These are phyloP conservation scores for Yamadazyma songkhlaensis DNA, from an alignment of 1,139 yeast genomes.

Conservation along the genomic window DNA sequence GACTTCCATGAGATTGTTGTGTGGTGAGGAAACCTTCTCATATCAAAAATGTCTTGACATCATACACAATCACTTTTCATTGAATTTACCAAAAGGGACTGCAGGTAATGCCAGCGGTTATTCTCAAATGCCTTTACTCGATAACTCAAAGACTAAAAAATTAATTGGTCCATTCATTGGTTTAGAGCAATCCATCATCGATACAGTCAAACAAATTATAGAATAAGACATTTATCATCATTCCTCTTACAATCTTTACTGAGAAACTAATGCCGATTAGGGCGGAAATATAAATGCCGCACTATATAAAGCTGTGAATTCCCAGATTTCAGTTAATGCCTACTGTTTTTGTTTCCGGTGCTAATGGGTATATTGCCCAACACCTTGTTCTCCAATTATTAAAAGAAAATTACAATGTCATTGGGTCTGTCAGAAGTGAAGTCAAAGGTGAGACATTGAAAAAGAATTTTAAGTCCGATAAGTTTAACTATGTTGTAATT, in stretches of 20 bases:
- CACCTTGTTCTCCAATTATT: slow-evolving; percentile 24
- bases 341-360: slow-evolving; percentile 34
- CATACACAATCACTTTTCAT: slow-evolving; percentile 14
- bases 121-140: slow-evolving; percentile 10
- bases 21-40: slow-evolving; percentile 13
- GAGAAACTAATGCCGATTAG: too few species aligned
- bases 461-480: slow-evolving; percentile 24
- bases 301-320: too few species aligned
- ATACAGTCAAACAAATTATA: slow-evolving; percentile 38
- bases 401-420: slow-evolving; percentile 44
- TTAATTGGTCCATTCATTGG: slow-evolving; percentile 32
- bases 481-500: slow-evolving; percentile 46
- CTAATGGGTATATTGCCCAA: slow-evolving; percentile 36
- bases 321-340: too few species aligned
- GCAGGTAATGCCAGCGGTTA: slow-evolving; percentile 15
- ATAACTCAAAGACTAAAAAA: slow-evolving; percentile 24
- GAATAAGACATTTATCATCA: too few species aligned
- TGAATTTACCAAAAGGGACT: slow-evolving; percentile 32
- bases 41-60: slow-evolving; percentile 16
- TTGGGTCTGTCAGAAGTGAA: slow-evolving; percentile 57
- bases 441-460: slow-evolving; percentile 45
- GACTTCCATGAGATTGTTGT: slow-evolving; percentile 20
- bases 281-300: too few species aligned
- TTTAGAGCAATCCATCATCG: slow-evolving; percentile 32
- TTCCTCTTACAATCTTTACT: too few species aligned